These are phyloP conservation scores for Trichodelitschia bisporula DNA, from an alignment of 495 filamentous ascomycete genomes.

Conservation along the genomic window DNA sequence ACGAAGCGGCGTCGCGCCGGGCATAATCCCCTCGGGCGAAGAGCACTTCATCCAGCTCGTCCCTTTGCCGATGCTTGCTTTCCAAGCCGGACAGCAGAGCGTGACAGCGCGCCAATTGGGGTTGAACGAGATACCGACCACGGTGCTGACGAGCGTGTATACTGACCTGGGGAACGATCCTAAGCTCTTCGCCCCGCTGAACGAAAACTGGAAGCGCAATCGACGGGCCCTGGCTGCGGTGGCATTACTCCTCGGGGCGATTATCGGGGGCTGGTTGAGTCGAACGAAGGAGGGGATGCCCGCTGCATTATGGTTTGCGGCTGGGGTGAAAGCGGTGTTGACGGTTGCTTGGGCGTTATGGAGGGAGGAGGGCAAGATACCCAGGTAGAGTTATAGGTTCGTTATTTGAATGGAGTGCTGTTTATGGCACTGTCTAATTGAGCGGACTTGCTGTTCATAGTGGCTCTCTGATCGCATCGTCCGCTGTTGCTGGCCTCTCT, in stretches of 20 bases:
- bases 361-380: slow-evolving; percentile 13
- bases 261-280: slow-evolving; percentile 32
- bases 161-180: slow-evolving; percentile 44
- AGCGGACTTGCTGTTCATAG: too few species aligned
- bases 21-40: slow-evolving; percentile 12
- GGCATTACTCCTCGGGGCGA: slow-evolving; percentile 30
- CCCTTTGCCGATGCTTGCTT: slow-evolving; percentile 38
- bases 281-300: slow-evolving; percentile 29
- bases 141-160: slow-evolving; percentile 47
- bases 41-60: slow-evolving; percentile 31
- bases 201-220: slow-evolving; percentile 30
- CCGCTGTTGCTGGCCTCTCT: too few species aligned
- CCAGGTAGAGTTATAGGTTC: too few species aligned
- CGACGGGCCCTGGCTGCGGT: slow-evolving; percentile 30
- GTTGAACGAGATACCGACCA: slow-evolving; percentile 36
- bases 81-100: slow-evolving; percentile 46
- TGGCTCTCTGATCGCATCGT: too few species aligned
- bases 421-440: too few species aligned
- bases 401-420: too few species aligned
- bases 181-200: slow-evolving; percentile 21
- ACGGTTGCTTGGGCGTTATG: slow-evolving; percentile 31
- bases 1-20: slow-evolving; percentile 16
- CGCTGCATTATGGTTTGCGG: slow-evolving; percentile 38
- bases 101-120: slow-evolving; percentile 39
- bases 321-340: slow-evolving; percentile 25